Evolutionary conservation across 331 rosid species (phyloP).

Genomic region (Rosa hybrid): DNA sequence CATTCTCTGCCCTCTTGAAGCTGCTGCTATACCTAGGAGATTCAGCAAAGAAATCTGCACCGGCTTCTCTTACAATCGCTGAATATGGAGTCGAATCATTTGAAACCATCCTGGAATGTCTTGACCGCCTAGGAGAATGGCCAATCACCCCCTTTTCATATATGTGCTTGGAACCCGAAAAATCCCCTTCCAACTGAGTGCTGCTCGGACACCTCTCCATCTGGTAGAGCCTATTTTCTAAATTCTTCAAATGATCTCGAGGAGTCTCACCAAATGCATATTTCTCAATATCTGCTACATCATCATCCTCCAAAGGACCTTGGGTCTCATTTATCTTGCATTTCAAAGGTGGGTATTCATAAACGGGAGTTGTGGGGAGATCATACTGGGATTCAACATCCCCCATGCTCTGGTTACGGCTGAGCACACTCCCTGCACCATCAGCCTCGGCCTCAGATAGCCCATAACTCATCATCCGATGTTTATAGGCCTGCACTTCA

Average conservation of each 20-base stretch:
- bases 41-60: slow-evolving; percentile 45
- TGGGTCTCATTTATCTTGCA: slow-evolving; percentile 57
- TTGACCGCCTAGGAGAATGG: slow-evolving; percentile 63
- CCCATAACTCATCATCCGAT: slow-evolving; percentile 90
- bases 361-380: slow-evolving; percentile 43
- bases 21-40: slow-evolving; percentile 55
- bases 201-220: slow-evolving; percentile 73
- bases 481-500: slow-evolving; percentile 87
- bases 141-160: slow-evolving; percentile 82
- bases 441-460: slow-evolving; percentile 67
- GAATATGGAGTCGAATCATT: slow-evolving; percentile 50
- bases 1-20: slow-evolving; percentile 55
- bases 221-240: slow-evolving; percentile 74
- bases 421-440: slow-evolving; percentile 32
- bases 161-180: slow-evolving; percentile 44
- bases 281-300: slow-evolving; percentile 69
- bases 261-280: slow-evolving; percentile 92
- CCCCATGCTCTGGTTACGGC: slow-evolving; percentile 29
- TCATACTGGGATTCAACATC: slow-evolving; percentile 53
- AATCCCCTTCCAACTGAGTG: slow-evolving; percentile 61
- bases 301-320: slow-evolving; percentile 46
- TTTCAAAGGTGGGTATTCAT: slow-evolving; percentile 80
- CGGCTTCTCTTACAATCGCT: slow-evolving; percentile 55
- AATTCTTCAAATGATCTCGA: slow-evolving; percentile 54
- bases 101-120: slow-evolving; percentile 58